A percentile compares a stretch with the other conserved stretches of the same genome.
Evolutionary conservation across 768 basidiomycete species (phyloP).

Genomic region (Solioccasus polychromus): DNA sequence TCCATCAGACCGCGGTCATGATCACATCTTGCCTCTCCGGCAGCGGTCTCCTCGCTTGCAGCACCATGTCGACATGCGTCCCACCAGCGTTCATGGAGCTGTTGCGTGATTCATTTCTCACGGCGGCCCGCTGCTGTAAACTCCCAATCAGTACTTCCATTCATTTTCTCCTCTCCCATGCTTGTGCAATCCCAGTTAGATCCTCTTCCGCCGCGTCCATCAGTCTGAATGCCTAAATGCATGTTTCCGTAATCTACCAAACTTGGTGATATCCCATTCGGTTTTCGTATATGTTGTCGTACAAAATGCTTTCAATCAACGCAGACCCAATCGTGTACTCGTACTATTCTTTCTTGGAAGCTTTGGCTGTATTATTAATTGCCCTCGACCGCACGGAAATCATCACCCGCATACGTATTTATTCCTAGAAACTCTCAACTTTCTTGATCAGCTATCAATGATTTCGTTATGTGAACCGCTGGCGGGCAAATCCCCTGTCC

Average conservation of each 20-base stretch:
- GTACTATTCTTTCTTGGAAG: slow-evolving; percentile 27
- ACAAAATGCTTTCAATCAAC: slow-evolving; percentile 16
- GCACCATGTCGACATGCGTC: slow-evolving; percentile 33
- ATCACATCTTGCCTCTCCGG: slow-evolving; percentile 28
- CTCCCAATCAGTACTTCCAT: slow-evolving; percentile 10
- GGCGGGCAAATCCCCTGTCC: slow-evolving; percentile 16
- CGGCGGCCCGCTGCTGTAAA: slow-evolving; percentile 19
- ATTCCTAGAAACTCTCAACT: slow-evolving; percentile 15
- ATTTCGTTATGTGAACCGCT: slow-evolving; percentile 15
- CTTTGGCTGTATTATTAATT: slow-evolving; percentile 28
- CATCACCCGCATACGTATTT: slow-evolving; percentile 19
- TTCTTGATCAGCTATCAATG: slow-evolving; percentile 29
- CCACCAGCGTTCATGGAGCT: slow-evolving; percentile 29
- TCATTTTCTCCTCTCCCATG: slow-evolving; percentile 3
- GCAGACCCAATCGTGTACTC: slow-evolving; percentile 14
- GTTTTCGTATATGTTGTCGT: slow-evolving; percentile 25
- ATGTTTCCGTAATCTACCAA: slow-evolving; percentile 19
- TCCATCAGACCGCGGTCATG: slow-evolving; percentile 31
- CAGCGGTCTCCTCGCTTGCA: slow-evolving; percentile 34
- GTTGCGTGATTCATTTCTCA: slow-evolving; percentile 21
- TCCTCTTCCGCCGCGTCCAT: slow-evolving; percentile 9
- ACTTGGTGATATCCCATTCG: slow-evolving; percentile 14
- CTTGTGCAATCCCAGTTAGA: slow-evolving; percentile 21
- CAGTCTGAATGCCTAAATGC: neutral
- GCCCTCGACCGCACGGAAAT: slow-evolving; percentile 12